Percentiles rank a stretch among this genome's conserved stretches.
These are phyloP conservation scores for Talaromyces sp. DNA, from an alignment of 2,329 filamentous ascomycete species.

Conservation along the genomic window DNA sequence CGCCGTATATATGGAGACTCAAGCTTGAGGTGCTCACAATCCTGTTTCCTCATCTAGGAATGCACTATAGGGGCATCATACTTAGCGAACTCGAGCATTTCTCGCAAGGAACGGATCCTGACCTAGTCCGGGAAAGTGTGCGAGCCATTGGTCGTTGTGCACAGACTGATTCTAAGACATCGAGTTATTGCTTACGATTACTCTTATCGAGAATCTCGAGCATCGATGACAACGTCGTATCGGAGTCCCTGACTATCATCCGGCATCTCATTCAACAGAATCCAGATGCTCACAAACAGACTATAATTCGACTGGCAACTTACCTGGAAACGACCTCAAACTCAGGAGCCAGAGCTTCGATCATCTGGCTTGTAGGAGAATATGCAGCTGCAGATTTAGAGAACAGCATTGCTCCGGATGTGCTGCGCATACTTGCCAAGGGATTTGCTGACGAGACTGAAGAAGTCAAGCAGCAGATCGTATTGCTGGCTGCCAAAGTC, in stretches of 20 bases:
- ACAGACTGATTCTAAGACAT: conserved; percentile 67
- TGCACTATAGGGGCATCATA: conserved; percentile 76
- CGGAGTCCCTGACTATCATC: conserved; percentile 90
- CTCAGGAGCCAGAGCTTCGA: conserved; percentile 83
- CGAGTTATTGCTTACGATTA: conserved; percentile 74
- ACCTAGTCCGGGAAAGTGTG: conserved; percentile 82
- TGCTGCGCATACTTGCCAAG: conserved; percentile 80
- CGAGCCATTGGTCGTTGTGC: conserved; percentile 91
- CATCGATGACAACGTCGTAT: conserved; percentile 79
- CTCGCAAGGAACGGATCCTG: conserved; percentile 68
- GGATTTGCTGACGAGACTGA: conserved; percentile 81
- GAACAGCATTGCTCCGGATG: conserved; percentile 88
- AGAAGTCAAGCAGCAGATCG: conserved; percentile 82
- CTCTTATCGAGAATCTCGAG: conserved; percentile 84
- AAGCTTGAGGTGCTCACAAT: conserved; percentile 90
- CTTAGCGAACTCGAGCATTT: conserved; percentile 94
- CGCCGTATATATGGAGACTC: conserved; percentile 77
- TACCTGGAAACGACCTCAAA: conserved; percentile 86
- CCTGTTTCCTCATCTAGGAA: conserved; percentile 77
- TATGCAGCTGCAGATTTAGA: conserved; percentile 76
- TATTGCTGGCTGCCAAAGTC: conserved; percentile 91
- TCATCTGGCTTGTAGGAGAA: conserved; percentile 96
- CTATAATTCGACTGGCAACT: conserved; percentile 83
- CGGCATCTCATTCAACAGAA: conserved; percentile 93
- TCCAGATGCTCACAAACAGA: conserved; percentile 72